These are phyloP conservation scores for Kappamyces sp. DNA, from an alignment of 192 early-diverging fungal species.

Conservation along the genomic window DNA sequence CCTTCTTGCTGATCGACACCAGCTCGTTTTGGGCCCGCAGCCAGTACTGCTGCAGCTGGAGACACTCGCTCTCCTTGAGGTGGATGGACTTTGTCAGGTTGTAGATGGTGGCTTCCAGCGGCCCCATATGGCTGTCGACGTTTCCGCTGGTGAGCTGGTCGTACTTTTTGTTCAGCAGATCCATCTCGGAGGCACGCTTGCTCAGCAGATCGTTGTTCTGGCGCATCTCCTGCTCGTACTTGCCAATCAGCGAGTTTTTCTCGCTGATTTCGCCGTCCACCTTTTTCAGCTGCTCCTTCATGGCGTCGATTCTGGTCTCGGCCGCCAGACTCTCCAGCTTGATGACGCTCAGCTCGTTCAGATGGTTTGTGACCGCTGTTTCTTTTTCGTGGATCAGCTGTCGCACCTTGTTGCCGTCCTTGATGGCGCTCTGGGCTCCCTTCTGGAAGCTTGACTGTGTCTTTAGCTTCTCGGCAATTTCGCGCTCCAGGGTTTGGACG, in stretches of 20 bases:
- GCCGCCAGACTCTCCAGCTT: slow-evolving; percentile 41
- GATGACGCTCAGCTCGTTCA: slow-evolving; percentile 49
- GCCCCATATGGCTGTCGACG: slow-evolving; percentile 50
- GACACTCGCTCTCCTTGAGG: slow-evolving; percentile 49
- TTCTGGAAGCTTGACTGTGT: slow-evolving; percentile 49
- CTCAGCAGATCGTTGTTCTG: slow-evolving; percentile 51
- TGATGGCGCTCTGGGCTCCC: slow-evolving; percentile 33
- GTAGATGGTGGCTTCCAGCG: slow-evolving; percentile 60
- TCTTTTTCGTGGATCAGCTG: slow-evolving; percentile 52
- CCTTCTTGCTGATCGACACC: slow-evolving; percentile 42
- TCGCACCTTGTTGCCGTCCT: slow-evolving; percentile 43
- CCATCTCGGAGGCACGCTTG: slow-evolving; percentile 57
- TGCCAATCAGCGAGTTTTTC: slow-evolving; percentile 51
- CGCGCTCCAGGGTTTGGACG: slow-evolving; percentile 37
- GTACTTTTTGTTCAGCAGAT: slow-evolving; percentile 58
- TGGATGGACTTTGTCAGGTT: slow-evolving; percentile 48
- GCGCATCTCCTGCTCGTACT: slow-evolving; percentile 58
- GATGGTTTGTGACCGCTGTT: slow-evolving; percentile 36
- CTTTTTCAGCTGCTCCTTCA: slow-evolving; percentile 31
- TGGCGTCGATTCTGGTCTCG: slow-evolving; percentile 18
- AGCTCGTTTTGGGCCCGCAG: slow-evolving; percentile 56
- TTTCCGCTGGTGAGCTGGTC: slow-evolving; percentile 34
- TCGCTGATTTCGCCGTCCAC: slow-evolving; percentile 41
- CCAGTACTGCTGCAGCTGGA: slow-evolving; percentile 54
- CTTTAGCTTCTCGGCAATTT: slow-evolving; percentile 53